Evolutionary conservation across 2,329 filamentous ascomycete genomes (phyloP).

Genomic region (Sarocladium kiliense): DNA sequence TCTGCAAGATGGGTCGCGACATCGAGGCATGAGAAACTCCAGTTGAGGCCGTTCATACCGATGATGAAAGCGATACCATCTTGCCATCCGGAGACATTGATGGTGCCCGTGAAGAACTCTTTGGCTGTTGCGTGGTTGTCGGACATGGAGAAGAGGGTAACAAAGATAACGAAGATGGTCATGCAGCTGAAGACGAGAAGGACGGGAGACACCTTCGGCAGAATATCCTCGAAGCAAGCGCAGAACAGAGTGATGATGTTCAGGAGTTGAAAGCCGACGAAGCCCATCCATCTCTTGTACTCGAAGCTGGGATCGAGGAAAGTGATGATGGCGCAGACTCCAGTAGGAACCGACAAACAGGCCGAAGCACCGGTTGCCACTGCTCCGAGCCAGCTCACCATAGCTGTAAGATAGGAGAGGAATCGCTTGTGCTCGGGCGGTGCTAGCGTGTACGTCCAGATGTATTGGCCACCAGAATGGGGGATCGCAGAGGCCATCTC

Average conservation of each 20-base stretch:
- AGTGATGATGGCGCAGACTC: constrained; percentile 16
- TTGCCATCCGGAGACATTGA: constrained; percentile 20
- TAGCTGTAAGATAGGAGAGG: constrained; percentile 19
- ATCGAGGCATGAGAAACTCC: constrained; percentile 24
- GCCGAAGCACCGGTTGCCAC: constrained; percentile 20
- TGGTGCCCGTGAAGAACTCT: constrained; percentile 16
- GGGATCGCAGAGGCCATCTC: constrained; percentile 24
- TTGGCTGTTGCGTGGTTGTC: constrained; percentile 13
- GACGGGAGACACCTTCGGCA: constrained; percentile 20
- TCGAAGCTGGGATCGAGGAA: constrained; percentile 19
- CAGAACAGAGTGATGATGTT: constrained; percentile 17
- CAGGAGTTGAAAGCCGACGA: constrained; percentile 20
- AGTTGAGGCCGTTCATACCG: constrained; percentile 23
- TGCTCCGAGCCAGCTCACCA: constrained; percentile 22
- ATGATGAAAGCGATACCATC: constrained; percentile 23
- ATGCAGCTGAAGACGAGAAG: constrained; percentile 21
- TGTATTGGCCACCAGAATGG: constrained; percentile 22
- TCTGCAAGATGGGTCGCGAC: constrained; percentile 22
- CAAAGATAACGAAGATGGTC: constrained; percentile 18
- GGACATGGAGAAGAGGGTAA: constrained; percentile 22
- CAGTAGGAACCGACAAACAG: constrained; percentile 18
- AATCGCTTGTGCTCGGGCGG: constrained; percentile 12
- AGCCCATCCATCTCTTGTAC: constrained; percentile 22
- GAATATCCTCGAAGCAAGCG: constrained; percentile 17
- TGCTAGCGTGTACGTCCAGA: constrained; percentile 20